These are phyloP conservation scores for Escallonia herrerae DNA, from an alignment of 129 eudicot species.

Conservation along the genomic window DNA sequence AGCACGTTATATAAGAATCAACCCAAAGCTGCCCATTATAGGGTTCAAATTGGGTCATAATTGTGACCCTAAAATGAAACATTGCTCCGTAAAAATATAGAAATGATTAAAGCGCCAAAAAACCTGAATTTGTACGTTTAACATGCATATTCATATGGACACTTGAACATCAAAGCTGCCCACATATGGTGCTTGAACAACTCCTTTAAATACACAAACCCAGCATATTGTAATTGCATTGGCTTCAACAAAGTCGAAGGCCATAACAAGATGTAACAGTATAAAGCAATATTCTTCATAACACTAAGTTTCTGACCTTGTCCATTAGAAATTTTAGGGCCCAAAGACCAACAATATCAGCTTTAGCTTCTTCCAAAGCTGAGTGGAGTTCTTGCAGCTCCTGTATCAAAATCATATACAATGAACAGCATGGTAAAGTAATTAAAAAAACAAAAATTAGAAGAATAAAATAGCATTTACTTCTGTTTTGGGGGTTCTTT, in stretches of 20 bases:
- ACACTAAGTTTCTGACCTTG: slow-evolving; percentile 34
- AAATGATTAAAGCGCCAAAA: too few relatives aligned
- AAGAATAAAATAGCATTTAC: too few relatives aligned
- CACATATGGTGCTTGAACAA: neutral
- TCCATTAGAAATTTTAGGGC: slow-evolving; percentile 74
- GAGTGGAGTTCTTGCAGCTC: slow-evolving; percentile 97
- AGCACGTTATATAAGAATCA: too few relatives aligned
- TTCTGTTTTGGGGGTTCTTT: too few relatives aligned
- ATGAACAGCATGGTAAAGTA: neutral
- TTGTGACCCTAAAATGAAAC: too few relatives aligned
- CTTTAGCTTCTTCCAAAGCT: slow-evolving; percentile 96
- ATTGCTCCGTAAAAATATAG: too few relatives aligned
- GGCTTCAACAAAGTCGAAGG: neutral
- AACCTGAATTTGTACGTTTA: too few relatives aligned
- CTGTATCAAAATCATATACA: slow-evolving; percentile 36
- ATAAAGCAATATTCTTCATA: neutral
- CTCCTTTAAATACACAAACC: neutral
- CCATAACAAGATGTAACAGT: neutral
- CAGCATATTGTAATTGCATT: neutral
- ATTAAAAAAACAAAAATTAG: neutral
- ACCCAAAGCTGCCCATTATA: too few relatives aligned
- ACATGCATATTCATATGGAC: too few relatives aligned
- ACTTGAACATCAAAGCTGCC: too few relatives aligned
- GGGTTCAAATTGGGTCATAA: too few relatives aligned
- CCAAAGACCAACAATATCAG: slow-evolving; percentile 98